Conservation (phyloP, 345 rosid species). For the Citropsis articulata region DNA sequence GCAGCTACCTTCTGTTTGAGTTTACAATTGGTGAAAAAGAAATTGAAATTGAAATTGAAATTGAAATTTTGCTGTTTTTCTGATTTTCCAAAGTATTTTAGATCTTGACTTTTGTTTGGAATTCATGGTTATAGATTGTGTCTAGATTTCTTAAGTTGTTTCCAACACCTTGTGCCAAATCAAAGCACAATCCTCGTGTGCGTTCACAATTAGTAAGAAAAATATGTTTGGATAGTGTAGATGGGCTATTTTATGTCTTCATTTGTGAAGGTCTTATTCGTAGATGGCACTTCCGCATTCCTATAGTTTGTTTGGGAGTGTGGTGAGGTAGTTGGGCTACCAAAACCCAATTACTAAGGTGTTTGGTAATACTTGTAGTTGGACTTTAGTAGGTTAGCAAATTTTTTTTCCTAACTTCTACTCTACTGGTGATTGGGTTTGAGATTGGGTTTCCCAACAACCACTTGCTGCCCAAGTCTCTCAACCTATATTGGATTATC, state of each 20-base stretch:
- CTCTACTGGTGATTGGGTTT: no score
- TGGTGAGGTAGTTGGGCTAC: no score
- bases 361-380: no score
- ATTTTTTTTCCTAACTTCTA: no score
- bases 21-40: neutral
- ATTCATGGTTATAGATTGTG: neutral
- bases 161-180: neutral
- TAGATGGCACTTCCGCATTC: neutral
- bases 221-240: neutral
- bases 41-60: neutral
- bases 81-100: neutral
- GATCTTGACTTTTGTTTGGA: neutral
- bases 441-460: no score
- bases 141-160: neutral
- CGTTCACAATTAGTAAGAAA: neutral
- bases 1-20: neutral
- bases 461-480: no score
- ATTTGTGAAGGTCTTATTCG: neutral
- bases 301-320: no score
- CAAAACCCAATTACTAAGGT: no score
- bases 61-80: neutral
- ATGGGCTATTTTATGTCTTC: neutral
- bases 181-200: neutral
- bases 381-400: no score
- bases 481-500: no score